Evolutionary conservation across 2,329 filamentous ascomycete genomes (phyloP), one percentile per base, ranked within the genome.

Genomic region (Talaromyces islandicus): DNA sequence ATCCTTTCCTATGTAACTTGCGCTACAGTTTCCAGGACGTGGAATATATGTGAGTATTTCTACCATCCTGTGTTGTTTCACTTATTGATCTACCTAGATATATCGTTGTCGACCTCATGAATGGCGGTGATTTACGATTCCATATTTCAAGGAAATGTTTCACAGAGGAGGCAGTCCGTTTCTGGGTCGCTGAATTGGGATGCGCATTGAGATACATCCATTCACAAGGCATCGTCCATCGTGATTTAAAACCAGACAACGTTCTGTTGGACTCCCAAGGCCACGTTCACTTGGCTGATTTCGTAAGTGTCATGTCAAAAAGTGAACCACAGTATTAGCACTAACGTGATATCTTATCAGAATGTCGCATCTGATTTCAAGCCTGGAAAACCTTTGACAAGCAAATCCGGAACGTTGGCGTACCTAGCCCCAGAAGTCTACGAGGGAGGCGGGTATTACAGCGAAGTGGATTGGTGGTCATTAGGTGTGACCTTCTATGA

Each of bases 11-110:
- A 67, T 97, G 93, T 81, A 99, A 99, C 76, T 80, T 99, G 81
- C 90, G 94, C 70, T 99, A 97, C 79, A 97, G 92, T 78, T 99
- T 99, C 73, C 94, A 99, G 78, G 94, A 99, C 76, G 92, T 97
- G 69, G 94, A 99, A 76, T 99, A 99, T 78, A 89, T 99, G 91
- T 96, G 82, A 71, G 90, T 57, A 38, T 19, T 50, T 4, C 11
- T 24, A 14, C 11, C 14, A 21, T 4, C 61, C 27, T 43, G 43
- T 27, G 9, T 53, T 19, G 30, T 27, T 56, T 53, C 19, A 29
- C 14, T 30, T 29, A 60, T 68, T 77, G 64, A 73, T 66, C 35
- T 7, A 41, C 51, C 1, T 57, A 89, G 86, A 71, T 90, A 99
- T 75, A 87, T 99, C 59, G 93, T 99, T 57, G 92, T 99, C 64